Conservation (phyloP, 1,284 basidiomycete genomes). For the Marasmius fiardii region DNA sequence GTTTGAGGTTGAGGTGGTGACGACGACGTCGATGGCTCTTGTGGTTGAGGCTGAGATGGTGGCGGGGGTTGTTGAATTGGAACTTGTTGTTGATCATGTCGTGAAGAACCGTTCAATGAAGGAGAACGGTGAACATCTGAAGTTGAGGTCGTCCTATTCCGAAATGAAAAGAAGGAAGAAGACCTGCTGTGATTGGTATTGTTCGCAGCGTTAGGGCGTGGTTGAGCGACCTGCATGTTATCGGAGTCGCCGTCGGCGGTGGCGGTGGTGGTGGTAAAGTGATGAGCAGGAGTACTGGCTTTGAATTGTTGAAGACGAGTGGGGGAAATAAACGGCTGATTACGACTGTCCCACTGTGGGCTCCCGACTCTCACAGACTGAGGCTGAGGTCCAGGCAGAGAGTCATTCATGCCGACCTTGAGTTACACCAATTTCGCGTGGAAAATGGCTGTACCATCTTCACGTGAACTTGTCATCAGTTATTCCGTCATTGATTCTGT, state of each 20-base stretch:
- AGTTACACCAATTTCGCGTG: too few species aligned
- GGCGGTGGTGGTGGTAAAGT: constrained; percentile 23
- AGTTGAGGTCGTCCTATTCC: constrained; percentile 19
- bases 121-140: background rate
- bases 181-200: constrained; percentile 23
- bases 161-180: constrained; percentile 42
- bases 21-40: background rate
- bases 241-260: constrained; percentile 1
- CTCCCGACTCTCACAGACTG: constrained; percentile 16
- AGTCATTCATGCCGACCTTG: too few species aligned
- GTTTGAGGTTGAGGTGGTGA: background rate
- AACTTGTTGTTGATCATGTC: constrained; percentile 16
- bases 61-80: constrained; percentile 2
- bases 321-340: constrained; percentile 47
- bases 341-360: constrained; percentile 46
- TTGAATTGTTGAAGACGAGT: constrained; percentile 42
- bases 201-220: background rate
- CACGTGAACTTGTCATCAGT: too few species aligned
- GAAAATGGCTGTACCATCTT: too few species aligned
- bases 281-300: constrained; percentile 27
- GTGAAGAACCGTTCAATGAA: constrained; percentile 12
- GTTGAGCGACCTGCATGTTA: constrained; percentile 1
- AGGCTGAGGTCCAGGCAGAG: background rate
- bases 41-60: constrained; percentile 3
- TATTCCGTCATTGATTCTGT: too few species aligned